Evolutionary conservation across 768 basidiomycete species (phyloP).

Genomic region (Clitopilus hobsonii): DNA sequence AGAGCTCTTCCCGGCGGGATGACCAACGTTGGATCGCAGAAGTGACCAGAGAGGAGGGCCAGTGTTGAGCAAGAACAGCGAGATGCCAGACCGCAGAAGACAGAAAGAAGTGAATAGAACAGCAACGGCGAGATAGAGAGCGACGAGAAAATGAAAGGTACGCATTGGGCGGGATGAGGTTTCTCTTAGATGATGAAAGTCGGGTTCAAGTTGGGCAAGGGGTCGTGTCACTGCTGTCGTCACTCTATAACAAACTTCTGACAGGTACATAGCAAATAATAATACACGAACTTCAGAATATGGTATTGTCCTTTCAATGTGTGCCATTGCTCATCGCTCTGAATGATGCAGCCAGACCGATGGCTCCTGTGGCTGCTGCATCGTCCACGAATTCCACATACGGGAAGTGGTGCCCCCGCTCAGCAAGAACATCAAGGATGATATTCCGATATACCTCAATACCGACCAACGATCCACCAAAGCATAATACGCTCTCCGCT

Average conservation of each 20-base stretch:
- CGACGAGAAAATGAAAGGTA: conserved; percentile 20
- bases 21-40: conserved; percentile 9
- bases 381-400: conserved; percentile 67
- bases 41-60: conserved; percentile 15
- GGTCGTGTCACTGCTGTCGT: conserved; percentile 5
- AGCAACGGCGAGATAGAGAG: conserved; percentile 31
- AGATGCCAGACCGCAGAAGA: conserved; percentile 24
- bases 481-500: conserved; percentile 57
- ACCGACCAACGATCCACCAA: conserved; percentile 77
- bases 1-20: conserved; percentile 9
- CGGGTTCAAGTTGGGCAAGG: conserved; percentile 6
- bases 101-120: conserved; percentile 41
- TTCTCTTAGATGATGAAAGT: background rate
- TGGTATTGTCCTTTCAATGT: no score
- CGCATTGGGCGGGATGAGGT: conserved; percentile 4
- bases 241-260: background rate
- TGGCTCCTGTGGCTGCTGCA: conserved; percentile 61
- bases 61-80: conserved; percentile 17
- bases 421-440: conserved; percentile 49
- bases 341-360: conserved; percentile 40
- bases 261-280: conserved; percentile 3
- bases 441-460: conserved; percentile 54
- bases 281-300: background rate
- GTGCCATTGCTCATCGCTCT: background rate
- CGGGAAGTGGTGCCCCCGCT: conserved; percentile 58